phyloP scores from a whole-genome alignment of 257 asterid genomes.

The Penstemon barbatus region DNA sequence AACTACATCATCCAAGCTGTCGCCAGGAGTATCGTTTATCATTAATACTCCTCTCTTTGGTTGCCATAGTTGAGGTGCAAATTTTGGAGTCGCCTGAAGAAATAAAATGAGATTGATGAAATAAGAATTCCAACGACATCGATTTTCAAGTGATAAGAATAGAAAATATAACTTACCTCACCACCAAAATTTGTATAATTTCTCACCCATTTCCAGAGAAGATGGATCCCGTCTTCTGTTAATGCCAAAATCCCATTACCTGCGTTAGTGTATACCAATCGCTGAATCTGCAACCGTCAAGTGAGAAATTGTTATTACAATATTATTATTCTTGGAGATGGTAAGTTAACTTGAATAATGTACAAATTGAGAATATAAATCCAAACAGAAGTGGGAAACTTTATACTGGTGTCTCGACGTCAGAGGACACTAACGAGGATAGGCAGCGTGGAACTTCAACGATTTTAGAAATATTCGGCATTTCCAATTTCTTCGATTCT shows the following conservation, averaged over 20 bases:
- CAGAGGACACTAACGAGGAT: constrained; percentile 52
- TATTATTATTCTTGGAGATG: background rate
- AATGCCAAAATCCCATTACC: constrained; percentile 68
- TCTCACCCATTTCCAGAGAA: constrained; percentile 66
- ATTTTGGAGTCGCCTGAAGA: constrained; percentile 54
- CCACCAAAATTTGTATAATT: constrained; percentile 31
- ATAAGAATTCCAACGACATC: background rate
- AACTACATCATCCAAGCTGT: constrained; percentile 20
- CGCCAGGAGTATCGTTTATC: constrained; percentile 46
- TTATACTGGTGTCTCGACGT: constrained; percentile 51
- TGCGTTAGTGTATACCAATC: constrained; percentile 64
- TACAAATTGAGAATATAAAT: background rate
- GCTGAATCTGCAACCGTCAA: constrained; percentile 60
- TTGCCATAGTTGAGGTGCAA: constrained; percentile 52
- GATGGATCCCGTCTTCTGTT: constrained; percentile 67
- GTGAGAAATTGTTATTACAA: constrained; percentile 5
- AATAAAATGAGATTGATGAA: background rate
- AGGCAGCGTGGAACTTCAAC: constrained; percentile 59
- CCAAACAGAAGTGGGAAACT: background rate
- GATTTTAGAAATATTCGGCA: constrained; percentile 42
- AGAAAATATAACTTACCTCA: constrained; percentile 35
- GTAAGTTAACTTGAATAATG: background rate
- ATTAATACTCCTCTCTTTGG: constrained; percentile 50
- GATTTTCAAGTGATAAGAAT: background rate
- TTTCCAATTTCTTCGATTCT: constrained; percentile 36